Evolutionary conservation across 169 alveolate species (phyloP).

Genomic region (Amoebophrya sp.): DNA sequence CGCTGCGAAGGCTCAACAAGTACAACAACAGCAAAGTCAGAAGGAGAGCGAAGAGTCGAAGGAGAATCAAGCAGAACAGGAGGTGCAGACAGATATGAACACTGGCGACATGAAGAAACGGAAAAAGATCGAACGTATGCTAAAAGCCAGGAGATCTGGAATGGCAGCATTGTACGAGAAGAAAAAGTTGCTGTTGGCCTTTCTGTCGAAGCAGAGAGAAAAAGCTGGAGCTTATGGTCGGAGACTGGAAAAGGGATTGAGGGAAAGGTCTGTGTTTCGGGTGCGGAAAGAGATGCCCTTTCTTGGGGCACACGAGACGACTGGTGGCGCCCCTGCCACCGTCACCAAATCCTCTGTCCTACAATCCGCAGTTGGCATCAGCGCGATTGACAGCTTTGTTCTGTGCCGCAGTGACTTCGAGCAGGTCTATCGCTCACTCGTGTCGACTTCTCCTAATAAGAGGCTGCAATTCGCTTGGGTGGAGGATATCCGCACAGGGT

Average conservation of each 20-base stretch:
- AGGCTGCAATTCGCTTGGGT: too few relatives aligned
- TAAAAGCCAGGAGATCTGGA: not conserved
- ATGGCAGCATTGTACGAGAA: not conserved
- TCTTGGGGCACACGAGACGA: too few relatives aligned
- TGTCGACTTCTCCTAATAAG: too few relatives aligned
- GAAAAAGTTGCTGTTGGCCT: not conserved
- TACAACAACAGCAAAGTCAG: not conserved
- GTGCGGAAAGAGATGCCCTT: too few relatives aligned
- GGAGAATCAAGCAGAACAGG: not conserved
- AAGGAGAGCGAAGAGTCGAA: not conserved
- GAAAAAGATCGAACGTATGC: not conserved
- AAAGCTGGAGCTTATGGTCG: not conserved
- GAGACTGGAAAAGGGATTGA: not conserved
- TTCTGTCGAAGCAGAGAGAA: not conserved
- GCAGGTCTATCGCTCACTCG: too few relatives aligned
- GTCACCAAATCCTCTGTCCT: too few relatives aligned
- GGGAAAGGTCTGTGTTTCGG: not conserved
- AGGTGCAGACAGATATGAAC: conserved; percentile 10
- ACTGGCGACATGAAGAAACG: conserved; percentile 1
- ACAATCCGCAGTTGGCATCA: too few relatives aligned
- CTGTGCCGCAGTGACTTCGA: too few relatives aligned
- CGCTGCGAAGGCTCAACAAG: not conserved
- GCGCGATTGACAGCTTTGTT: too few relatives aligned
- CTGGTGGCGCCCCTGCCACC: too few relatives aligned
- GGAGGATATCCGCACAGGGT: too few relatives aligned